A percentile compares a stretch with the other conserved stretches of the same genome.
Evolutionary conservation across 2,329 filamentous ascomycete genomes (phyloP).

Genomic region (Penicillium sp.): DNA sequence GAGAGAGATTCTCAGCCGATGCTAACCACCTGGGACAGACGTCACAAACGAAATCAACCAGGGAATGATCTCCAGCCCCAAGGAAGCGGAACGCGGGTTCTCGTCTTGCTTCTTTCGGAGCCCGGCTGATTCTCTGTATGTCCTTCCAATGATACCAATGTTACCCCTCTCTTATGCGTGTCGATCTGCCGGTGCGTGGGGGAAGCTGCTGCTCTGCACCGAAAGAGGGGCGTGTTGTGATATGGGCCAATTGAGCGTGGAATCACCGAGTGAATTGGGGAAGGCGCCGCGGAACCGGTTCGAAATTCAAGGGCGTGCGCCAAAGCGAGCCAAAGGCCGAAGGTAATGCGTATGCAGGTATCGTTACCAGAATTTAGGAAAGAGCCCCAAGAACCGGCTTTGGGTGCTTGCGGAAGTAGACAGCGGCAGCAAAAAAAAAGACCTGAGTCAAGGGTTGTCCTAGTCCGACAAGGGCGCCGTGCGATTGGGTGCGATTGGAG

Average conservation of each 20-base stretch:
- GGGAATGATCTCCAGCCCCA: conserved; percentile 23
- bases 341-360: conserved; percentile 28
- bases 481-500: conserved; percentile 21
- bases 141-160: conserved; percentile 22
- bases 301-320: conserved; percentile 18
- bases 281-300: conserved; percentile 16
- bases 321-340: conserved; percentile 27
- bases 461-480: conserved; percentile 2
- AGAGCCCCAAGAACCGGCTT: conserved; percentile 23
- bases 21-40: conserved; percentile 21
- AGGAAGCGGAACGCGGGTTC: conserved; percentile 16
- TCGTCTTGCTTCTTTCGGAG: conserved; percentile 23
- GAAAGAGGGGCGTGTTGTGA: conserved; percentile 27
- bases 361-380: conserved; percentile 16
- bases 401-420: conserved; percentile 21
- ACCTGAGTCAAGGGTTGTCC: conserved; percentile 14
- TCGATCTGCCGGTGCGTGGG: conserved; percentile 37
- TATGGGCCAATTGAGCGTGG: conserved; percentile 32
- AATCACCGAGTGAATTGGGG: conserved; percentile 19
- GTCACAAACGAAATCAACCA: conserved; percentile 22
- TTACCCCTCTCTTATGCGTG: conserved; percentile 32
- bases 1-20: conserved; percentile 14
- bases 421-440: conserved; percentile 12
- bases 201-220: conserved; percentile 35
- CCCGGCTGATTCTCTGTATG: conserved; percentile 19